A percentile compares a stretch with the other conserved stretches of the same genome.
phyloP scores from a whole-genome alignment of 225 moss, liverwort and hornwort species.

The Ulota crispa region DNA sequence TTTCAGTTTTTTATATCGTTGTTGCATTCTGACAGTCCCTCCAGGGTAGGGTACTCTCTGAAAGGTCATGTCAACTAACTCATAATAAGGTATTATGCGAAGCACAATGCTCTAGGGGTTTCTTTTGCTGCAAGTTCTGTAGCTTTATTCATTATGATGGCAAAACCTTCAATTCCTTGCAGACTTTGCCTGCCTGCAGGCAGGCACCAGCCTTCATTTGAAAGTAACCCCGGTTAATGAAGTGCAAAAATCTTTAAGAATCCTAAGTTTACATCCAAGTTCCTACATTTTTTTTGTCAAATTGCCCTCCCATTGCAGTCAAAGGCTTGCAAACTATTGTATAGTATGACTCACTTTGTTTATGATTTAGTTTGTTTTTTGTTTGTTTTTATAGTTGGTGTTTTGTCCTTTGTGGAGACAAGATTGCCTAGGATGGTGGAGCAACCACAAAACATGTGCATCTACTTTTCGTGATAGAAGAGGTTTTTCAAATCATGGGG shows the following conservation, averaged over 20 bases:
- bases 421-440: background rate
- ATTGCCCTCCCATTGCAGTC: background rate
- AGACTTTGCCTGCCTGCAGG: background rate
- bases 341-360: background rate
- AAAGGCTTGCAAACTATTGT: background rate
- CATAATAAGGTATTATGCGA: background rate
- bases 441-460: background rate
- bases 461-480: conserved; percentile 1
- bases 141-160: conserved; percentile 14
- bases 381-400: no score
- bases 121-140: conserved; percentile 14
- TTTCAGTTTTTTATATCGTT: no score
- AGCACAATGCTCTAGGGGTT: conserved; percentile 30
- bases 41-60: background rate
- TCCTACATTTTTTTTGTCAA: background rate
- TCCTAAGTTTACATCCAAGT: background rate
- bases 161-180: background rate
- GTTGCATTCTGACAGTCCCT: background rate
- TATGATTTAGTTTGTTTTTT: no score
- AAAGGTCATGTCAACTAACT: conserved; percentile 15
- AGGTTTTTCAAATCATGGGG: conserved; percentile 27
- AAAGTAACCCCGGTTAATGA: background rate
- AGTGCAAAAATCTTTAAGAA: no score
- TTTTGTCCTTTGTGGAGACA: conserved; percentile 12
- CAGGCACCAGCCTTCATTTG: background rate